Conservation (phyloP, 1,284 basidiomycete species). For the Cutaneotrichosporon sp. region DNA sequence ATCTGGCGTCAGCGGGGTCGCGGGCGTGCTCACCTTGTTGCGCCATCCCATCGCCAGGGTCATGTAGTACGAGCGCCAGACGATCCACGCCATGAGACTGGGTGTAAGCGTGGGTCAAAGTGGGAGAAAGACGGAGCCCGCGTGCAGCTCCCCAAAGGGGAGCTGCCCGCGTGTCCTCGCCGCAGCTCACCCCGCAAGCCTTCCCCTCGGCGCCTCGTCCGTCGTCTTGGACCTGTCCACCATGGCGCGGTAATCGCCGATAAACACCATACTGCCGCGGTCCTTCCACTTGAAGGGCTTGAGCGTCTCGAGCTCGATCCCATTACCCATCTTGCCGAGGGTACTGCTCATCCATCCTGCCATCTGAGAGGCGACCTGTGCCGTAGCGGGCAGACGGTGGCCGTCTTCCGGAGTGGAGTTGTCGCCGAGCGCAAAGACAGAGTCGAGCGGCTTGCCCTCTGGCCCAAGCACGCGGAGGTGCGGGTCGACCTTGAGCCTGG, state of each 20-base stretch:
- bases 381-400: slow-evolving; percentile 69
- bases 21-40: slow-evolving; percentile 52
- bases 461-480: slow-evolving; percentile 58
- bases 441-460: slow-evolving; percentile 59
- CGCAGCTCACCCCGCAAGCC: slow-evolving; percentile 57
- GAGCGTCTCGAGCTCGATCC: slow-evolving; percentile 42
- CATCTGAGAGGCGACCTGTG: slow-evolving; percentile 79
- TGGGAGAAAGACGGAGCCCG: background rate
- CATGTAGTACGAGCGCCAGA: slow-evolving; percentile 46
- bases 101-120: background rate
- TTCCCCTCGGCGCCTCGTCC: slow-evolving; percentile 57
- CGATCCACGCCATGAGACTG: slow-evolving; percentile 41
- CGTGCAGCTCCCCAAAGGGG: too few relatives aligned
- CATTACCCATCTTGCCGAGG: slow-evolving; percentile 59
- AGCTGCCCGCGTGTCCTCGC: too few relatives aligned
- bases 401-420: slow-evolving; percentile 60
- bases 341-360: slow-evolving; percentile 66
- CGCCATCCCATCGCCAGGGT: slow-evolving; percentile 68
- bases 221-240: slow-evolving; percentile 62
- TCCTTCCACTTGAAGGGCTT: slow-evolving; percentile 63
- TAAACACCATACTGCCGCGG: slow-evolving; percentile 69
- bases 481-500: slow-evolving; percentile 58
- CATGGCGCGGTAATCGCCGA: slow-evolving; percentile 69
- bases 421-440: slow-evolving; percentile 81
- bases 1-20: slow-evolving; percentile 41